A percentile compares a stretch with the other conserved stretches of the same genome.
Conservation (phyloP, 176 grass and related monocot species). For the Areca catechu region DNA sequence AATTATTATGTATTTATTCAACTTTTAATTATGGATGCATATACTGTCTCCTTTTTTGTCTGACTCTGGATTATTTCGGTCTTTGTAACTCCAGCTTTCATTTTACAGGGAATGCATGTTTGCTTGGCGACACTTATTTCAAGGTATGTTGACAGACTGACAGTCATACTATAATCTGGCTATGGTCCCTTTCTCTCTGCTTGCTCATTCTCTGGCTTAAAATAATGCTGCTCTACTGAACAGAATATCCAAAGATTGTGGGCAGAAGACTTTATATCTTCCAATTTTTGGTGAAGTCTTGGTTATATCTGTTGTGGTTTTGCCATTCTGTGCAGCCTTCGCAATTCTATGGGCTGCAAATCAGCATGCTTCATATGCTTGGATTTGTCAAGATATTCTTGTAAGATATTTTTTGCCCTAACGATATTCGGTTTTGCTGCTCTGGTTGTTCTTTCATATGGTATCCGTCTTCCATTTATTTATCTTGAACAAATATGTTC, state of each 20-base stretch:
- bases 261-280: slow-evolving; percentile 47
- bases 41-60: not conserved
- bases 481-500: no score
- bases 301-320: slow-evolving; percentile 45
- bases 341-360: slow-evolving; percentile 79
- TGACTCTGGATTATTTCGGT: not conserved
- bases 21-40: not conserved
- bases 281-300: slow-evolving; percentile 57
- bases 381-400: slow-evolving; percentile 95
- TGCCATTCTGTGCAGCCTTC: slow-evolving; percentile 60
- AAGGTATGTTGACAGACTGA: slow-evolving; percentile 33
- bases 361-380: slow-evolving; percentile 75
- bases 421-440: not conserved
- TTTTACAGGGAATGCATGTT: slow-evolving; percentile 83
- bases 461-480: no score
- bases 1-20: no score
- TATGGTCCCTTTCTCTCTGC: not conserved
- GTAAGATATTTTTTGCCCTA: slow-evolving; percentile 33
- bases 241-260: slow-evolving; percentile 74
- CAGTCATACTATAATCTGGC: no score
- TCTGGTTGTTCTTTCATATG: not conserved
- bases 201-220: not conserved
- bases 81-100: slow-evolving; percentile 2
- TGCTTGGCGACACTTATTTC: slow-evolving; percentile 67
- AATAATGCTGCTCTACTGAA: not conserved